These are phyloP conservation scores for Kregervanrija fluxuum DNA, from an alignment of 805 yeast species.

Conservation along the genomic window DNA sequence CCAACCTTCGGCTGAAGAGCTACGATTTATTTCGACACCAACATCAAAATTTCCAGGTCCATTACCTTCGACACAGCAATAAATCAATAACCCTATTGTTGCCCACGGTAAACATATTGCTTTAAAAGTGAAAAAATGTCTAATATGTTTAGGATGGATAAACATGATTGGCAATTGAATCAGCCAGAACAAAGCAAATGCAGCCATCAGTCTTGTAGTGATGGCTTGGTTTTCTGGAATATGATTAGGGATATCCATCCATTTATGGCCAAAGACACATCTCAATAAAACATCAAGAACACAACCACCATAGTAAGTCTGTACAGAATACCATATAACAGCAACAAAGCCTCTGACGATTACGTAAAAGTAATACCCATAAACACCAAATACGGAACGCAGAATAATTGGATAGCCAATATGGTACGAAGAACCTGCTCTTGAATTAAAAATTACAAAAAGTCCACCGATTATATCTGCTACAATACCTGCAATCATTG, in stretches of 20 bases:
- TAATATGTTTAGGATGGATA: slow-evolving; percentile 36
- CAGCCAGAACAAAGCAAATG: slow-evolving; percentile 38
- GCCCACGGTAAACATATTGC: slow-evolving; percentile 29
- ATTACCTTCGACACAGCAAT: slow-evolving; percentile 23
- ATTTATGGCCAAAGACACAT: slow-evolving; percentile 29
- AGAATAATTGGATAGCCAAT: slow-evolving; percentile 41
- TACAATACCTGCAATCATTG: slow-evolving; percentile 38
- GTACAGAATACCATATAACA: slow-evolving; percentile 40
- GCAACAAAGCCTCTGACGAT: slow-evolving; percentile 36
- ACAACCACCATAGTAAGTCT: slow-evolving; percentile 40
- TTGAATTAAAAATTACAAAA: slow-evolving; percentile 39
- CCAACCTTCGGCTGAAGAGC: slow-evolving; percentile 16
- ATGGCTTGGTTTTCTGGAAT: slow-evolving; percentile 32
- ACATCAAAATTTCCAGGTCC: slow-evolving; percentile 29
- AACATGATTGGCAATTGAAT: slow-evolving; percentile 34
- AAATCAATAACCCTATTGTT: slow-evolving; percentile 24
- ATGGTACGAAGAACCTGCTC: slow-evolving; percentile 43
- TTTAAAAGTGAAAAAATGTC: slow-evolving; percentile 16
- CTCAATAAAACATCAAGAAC: slow-evolving; percentile 32
- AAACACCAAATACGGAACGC: slow-evolving; percentile 39
- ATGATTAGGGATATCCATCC: slow-evolving; percentile 33
- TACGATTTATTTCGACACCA: slow-evolving; percentile 10
- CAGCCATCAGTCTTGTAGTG: slow-evolving; percentile 35
- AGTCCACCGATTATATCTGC: slow-evolving; percentile 39
- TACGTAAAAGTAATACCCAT: slow-evolving; percentile 38